Evolutionary conservation across 768 basidiomycete genomes (phyloP).

Genomic region (Boletus sp.): DNA sequence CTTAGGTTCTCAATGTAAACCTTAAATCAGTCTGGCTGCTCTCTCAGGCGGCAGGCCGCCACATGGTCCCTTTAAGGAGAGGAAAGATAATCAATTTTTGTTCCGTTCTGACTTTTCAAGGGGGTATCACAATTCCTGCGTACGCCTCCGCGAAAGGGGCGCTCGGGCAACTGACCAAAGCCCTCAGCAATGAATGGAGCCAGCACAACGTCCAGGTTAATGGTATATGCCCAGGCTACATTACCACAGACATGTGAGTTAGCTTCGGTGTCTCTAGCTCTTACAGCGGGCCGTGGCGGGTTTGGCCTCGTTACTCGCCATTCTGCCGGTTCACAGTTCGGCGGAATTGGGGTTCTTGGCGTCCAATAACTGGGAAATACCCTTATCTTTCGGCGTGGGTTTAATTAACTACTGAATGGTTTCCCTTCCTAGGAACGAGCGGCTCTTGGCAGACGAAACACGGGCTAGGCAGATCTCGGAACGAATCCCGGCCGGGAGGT

Average conservation of each 20-base stretch:
- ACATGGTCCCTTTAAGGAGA: slow-evolving; percentile 77
- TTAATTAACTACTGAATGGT: slow-evolving; percentile 11
- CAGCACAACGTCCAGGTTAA: slow-evolving; percentile 86
- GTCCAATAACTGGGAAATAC: not conserved
- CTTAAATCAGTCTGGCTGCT: slow-evolving; percentile 86
- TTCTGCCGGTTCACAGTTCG: slow-evolving; percentile 1
- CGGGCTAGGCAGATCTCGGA: slow-evolving; percentile 67
- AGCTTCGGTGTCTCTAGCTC: slow-evolving; percentile 19
- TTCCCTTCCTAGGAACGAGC: slow-evolving; percentile 53
- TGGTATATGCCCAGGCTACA: slow-evolving; percentile 84
- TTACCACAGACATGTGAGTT: slow-evolving; percentile 81
- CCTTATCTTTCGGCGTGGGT: slow-evolving; percentile 6
- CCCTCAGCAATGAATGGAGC: slow-evolving; percentile 93
- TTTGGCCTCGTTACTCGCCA: slow-evolving; percentile 6
- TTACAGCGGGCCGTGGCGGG: not conserved
- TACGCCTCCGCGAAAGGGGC: slow-evolving; percentile 93
- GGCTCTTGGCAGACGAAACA: slow-evolving; percentile 58
- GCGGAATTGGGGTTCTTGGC: slow-evolving; percentile 8
- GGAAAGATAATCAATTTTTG: slow-evolving; percentile 74
- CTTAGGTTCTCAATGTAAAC: slow-evolving; percentile 81
- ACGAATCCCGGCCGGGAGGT: slow-evolving; percentile 65
- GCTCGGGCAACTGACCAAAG: slow-evolving; percentile 81
- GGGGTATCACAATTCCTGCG: slow-evolving; percentile 76
- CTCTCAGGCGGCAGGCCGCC: slow-evolving; percentile 80
- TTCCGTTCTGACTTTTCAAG: slow-evolving; percentile 50